A percentile compares a stretch with the other conserved stretches of the same genome.
These are phyloP conservation scores for Cadophora malorum DNA, from an alignment of 2,329 filamentous ascomycete genomes.

Conservation along the genomic window DNA sequence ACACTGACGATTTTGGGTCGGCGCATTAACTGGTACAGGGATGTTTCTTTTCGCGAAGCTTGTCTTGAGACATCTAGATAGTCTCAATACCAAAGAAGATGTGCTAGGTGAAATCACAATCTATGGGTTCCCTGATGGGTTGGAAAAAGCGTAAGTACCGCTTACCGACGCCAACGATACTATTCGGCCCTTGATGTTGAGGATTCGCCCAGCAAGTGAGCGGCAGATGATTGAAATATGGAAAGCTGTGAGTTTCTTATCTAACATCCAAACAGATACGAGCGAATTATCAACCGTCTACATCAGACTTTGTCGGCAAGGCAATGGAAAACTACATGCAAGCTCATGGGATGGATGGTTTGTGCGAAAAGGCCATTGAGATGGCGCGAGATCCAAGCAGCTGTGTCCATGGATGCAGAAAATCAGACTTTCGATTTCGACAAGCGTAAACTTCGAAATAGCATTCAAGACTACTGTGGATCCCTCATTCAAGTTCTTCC, in stretches of 20 bases:
- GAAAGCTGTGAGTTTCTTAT: neutral
- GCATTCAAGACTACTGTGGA: slow-evolving; percentile 46
- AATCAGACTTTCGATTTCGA: slow-evolving; percentile 43
- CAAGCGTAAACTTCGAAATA: slow-evolving; percentile 37
- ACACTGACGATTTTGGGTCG: neutral
- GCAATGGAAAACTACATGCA: slow-evolving; percentile 24
- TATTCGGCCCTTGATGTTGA: too few species aligned
- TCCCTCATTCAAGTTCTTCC: slow-evolving; percentile 46
- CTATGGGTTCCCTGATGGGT: slow-evolving; percentile 24
- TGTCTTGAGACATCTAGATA: slow-evolving; percentile 40
- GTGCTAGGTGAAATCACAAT: slow-evolving; percentile 27
- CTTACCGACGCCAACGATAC: too few species aligned
- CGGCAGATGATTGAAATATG: too few species aligned
- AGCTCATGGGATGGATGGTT: slow-evolving; percentile 49
- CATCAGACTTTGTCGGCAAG: slow-evolving; percentile 18
- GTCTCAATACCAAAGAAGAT: slow-evolving; percentile 21
- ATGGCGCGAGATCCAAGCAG: slow-evolving; percentile 51
- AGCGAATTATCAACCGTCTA: slow-evolving; percentile 17
- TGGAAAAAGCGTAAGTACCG: slow-evolving; percentile 34
- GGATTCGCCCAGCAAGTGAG: too few species aligned
- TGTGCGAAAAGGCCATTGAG: slow-evolving; percentile 49
- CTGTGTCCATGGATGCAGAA: slow-evolving; percentile 46
- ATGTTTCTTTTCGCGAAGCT: slow-evolving; percentile 46
- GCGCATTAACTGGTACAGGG: slow-evolving; percentile 18
- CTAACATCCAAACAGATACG: slow-evolving; percentile 12